Conservation (phyloP, 2,329 filamentous ascomycete genomes). For the Nemania sp. region DNA sequence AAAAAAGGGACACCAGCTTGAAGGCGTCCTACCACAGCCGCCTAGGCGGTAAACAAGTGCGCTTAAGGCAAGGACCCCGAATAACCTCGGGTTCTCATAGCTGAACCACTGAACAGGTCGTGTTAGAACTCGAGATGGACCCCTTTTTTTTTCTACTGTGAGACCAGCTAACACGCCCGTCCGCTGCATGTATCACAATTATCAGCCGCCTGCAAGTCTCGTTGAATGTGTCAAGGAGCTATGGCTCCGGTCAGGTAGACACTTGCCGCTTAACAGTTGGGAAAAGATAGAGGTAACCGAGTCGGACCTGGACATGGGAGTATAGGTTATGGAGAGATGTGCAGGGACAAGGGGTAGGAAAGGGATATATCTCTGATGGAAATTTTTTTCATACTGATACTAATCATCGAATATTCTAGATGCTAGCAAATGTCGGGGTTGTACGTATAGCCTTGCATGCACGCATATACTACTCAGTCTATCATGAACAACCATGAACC, state of each 20-base stretch:
- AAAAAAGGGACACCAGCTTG: neutral
- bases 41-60: neutral
- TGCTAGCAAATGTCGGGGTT: no score
- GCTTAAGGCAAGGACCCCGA: neutral
- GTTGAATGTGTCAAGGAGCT: neutral
- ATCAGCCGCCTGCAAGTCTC: neutral
- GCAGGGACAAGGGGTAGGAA: no score
- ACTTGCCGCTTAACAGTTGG: neutral
- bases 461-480: no score
- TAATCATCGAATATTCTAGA: no score
- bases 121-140: neutral
- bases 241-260: neutral
- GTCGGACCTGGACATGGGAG: no score
- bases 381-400: no score
- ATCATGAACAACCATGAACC: no score
- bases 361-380: no score
- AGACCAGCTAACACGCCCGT: neutral
- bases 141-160: neutral
- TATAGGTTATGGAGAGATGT: no score
- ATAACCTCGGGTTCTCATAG: neutral
- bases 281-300: no score
- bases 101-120: neutral
- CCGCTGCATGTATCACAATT: neutral
- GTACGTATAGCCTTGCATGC: no score
- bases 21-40: neutral